Conservation (phyloP, 352 stramenopile species). For the Globisporangium acanthophoron region DNA sequence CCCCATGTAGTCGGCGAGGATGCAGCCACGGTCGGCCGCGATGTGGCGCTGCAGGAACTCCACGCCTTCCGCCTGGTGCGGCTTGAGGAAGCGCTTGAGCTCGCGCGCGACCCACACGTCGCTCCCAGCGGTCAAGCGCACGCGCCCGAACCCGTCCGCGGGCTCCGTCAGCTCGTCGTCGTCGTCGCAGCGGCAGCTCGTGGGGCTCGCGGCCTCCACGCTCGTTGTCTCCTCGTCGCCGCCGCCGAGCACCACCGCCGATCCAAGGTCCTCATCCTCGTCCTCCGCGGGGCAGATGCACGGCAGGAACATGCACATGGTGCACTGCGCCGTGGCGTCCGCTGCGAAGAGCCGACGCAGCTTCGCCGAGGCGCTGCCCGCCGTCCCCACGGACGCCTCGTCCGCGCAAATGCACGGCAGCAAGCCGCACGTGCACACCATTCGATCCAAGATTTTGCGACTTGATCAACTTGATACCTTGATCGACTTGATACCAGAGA, state of each 20-base stretch:
- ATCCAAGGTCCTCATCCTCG: slow-evolving; percentile 11
- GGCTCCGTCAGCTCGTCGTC: slow-evolving; percentile 23
- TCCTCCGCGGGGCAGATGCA: slow-evolving; percentile 72
- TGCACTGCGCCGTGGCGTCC: slow-evolving; percentile 52
- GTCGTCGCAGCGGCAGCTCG: slow-evolving; percentile 15
- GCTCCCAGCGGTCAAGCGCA: slow-evolving; percentile 24
- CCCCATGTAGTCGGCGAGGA: slow-evolving; percentile 86
- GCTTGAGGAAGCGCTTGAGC: slow-evolving; percentile 71
- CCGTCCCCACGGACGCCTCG: slow-evolving; percentile 8
- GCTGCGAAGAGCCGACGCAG: slow-evolving; percentile 49
- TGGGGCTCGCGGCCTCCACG: slow-evolving; percentile 30
- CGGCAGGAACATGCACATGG: slow-evolving; percentile 71
- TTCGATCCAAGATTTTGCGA: too few relatives aligned
- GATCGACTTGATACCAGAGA: too few relatives aligned
- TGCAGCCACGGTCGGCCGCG: slow-evolving; percentile 61
- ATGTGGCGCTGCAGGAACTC: slow-evolving; percentile 65
- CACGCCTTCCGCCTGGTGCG: slow-evolving; percentile 72
- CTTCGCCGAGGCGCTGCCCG: slow-evolving; percentile 12
- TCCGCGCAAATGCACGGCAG: slow-evolving; percentile 69
- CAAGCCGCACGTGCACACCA: slow-evolving; percentile 49
- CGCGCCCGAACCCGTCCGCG: slow-evolving; percentile 47
- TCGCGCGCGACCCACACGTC: slow-evolving; percentile 68
- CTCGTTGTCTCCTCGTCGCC: slow-evolving; percentile 41
- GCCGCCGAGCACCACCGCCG: background rate
- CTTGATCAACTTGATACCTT: too few relatives aligned